Base-by-base conservation (phyloP, 2,329 filamentous ascomycete genomes). In the Chaetomiaceae sp. region DNA sequence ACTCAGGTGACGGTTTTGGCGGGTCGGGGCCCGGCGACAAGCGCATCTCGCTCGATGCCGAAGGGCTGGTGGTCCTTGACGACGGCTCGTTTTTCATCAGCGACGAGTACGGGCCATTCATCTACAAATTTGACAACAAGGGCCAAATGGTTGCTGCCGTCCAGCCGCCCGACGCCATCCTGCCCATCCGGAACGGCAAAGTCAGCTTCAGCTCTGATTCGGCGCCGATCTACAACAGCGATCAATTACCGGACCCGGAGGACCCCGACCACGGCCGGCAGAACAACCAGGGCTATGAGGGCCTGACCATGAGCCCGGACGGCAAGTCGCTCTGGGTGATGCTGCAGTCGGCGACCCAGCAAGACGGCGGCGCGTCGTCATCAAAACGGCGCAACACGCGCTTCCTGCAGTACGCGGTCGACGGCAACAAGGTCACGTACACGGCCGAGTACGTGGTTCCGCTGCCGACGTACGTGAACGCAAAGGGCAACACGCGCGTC, bases 231-330 rank as follows among this genome's bases (percentile, higher is more conserved):
- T 86, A 84, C 58, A 62, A 79, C 42, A 68, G 69, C 0, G 60
- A 70, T 12, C 59, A 70, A 14, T 59, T 65, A 9, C 70, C 78
- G 2, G 64, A 62, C 3, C 83, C 83, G 0, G 69, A 66, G 12
- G 70, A 83, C 52, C 78, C 81, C 0, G 69, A 72, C 1, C 74
- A 74, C 1, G 84, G 84, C 11, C 75, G 84, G 17, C 69, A 74
- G 45, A 87, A 88, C 62, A 88, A 88, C 62, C 83, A 86, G 60
- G 84, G 84, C n/a, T 78, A 88, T 39, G 84, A 88, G 63, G 83
- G 79, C 0, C 64, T 88, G 39, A 83, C 80, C 0, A 64, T 76
- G n/a, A 79, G 75, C 3, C 68, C 73, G 0, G 78, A 84, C 53
- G 81, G 82, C 9, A 79, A 77, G 50, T 77, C 70, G 2, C 67